Evolutionary conservation across 148 eudicot genomes (phyloP), one percentile per base, ranked within the genome.

Genomic region (Arctostaphylos glauca): DNA sequence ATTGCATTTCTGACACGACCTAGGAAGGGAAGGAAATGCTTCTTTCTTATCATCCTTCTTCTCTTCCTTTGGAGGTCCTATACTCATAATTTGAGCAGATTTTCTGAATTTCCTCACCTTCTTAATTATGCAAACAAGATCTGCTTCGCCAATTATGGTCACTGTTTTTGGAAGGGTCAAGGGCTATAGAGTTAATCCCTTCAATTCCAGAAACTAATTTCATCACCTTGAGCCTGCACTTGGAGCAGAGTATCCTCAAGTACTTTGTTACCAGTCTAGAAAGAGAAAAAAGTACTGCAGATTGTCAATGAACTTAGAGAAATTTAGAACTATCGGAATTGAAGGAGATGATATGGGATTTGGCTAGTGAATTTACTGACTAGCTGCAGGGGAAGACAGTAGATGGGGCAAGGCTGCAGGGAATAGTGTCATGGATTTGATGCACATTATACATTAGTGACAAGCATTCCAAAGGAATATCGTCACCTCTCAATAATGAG

Each of bases 201-300:
- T 87, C 89, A n/a, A 84, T 18, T 0, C 75, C 47, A 53, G 88
- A 86, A 60, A 86, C 54, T 66, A 73, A 54, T 73, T 77, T 84
- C 88, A 86, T 86, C 41, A 86, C 89, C 81, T 84, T 79, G 82
- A 60, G 68, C 55, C 81, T 82, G 89, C 89, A 87, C 50, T 46
- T 72, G 43, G 83, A 86, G 74, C 89, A 84, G 15, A 78, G 78
- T 44, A 87, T 44, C 8, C n/a, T 13, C 53, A 9, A 38, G 76
- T 81, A 81, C 49, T 68, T 16, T 55, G 56, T 41, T 55, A 15
- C 19, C 41, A 47, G 70, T 12, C 1, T 50, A 64, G 71, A 64
- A 25, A 49, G 55, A 59, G 64, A 8, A 59, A 55, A 15, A 44
- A 16, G 15, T 16, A 56, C 54, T 53, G 62, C 62, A 46, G 4